Evolutionary conservation across 2,329 filamentous ascomycete genomes (phyloP).

Genomic region (Shiraia sp.): DNA sequence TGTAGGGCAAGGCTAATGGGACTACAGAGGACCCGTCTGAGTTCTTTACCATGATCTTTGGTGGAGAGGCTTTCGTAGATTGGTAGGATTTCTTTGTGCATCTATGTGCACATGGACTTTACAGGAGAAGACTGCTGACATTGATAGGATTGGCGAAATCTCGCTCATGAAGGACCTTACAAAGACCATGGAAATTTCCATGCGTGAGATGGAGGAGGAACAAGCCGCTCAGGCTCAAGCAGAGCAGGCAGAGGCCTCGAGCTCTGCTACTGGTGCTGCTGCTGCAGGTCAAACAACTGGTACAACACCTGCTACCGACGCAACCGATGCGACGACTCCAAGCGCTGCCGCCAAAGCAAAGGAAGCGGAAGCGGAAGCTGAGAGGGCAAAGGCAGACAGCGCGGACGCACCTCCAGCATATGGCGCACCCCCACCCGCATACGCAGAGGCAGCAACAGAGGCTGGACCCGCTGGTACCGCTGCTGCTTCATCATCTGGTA

Average conservation of each 20-base stretch:
- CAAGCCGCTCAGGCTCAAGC: conserved; percentile 58
- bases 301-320: conserved; percentile 10
- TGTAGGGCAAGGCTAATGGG: conserved; percentile 22
- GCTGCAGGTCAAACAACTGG: conserved; percentile 21
- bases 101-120: not conserved
- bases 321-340: conserved; percentile 15
- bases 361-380: conserved; percentile 47
- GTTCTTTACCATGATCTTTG: conserved; percentile 98
- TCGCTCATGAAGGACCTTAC: conserved; percentile 98
- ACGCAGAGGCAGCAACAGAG: conserved; percentile 52
- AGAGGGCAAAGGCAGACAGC: conserved; percentile 38
- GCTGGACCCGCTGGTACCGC: conserved; percentile 26
- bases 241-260: conserved; percentile 24
- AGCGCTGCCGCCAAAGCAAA: conserved; percentile 48
- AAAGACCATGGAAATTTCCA: conserved; percentile 97
- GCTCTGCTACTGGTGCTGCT: conserved; percentile 22
- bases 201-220: conserved; percentile 76
- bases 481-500: conserved; percentile 45
- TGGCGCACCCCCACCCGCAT: conserved; percentile 37
- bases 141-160: conserved; percentile 87
- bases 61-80: conserved; percentile 92
- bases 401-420: conserved; percentile 46
- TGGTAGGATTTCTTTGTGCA: conserved; percentile 52
- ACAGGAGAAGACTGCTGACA: conserved; percentile 5
- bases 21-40: conserved; percentile 81